Percentiles rank a stretch among this genome's conserved stretches.
phyloP scores from a whole-genome alignment of 78 protist species.

The Corallochytrium limacisporum region DNA sequence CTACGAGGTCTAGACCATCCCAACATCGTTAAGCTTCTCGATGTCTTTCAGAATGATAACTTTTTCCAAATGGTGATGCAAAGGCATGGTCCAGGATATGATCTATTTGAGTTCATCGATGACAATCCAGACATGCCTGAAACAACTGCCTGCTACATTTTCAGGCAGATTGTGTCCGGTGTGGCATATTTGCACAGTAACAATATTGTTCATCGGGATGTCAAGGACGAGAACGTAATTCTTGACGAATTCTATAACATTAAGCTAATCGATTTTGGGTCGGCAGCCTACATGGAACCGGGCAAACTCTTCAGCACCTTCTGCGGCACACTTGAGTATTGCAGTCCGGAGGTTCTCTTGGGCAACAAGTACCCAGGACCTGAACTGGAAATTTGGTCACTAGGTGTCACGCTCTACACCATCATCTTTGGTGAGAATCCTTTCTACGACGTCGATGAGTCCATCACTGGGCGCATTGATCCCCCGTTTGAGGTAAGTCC shows the following conservation, averaged over 20 bases:
- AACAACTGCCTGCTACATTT: not conserved
- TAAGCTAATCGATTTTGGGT: slow-evolving; percentile 34
- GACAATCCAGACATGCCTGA: not conserved
- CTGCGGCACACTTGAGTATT: slow-evolving; percentile 40
- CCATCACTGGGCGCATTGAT: not conserved
- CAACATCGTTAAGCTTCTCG: not conserved
- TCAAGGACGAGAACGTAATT: slow-evolving; percentile 15
- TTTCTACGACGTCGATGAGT: slow-evolving; percentile 1
- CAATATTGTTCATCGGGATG: slow-evolving; percentile 12
- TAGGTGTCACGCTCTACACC: slow-evolving; percentile 15
- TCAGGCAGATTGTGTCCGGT: slow-evolving; percentile 7
- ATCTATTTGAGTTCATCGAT: slow-evolving; percentile 5
- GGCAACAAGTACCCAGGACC: slow-evolving; percentile 18
- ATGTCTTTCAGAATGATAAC: not conserved
- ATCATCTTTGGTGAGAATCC: slow-evolving; percentile 9
- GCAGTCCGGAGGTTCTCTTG: slow-evolving; percentile 29
- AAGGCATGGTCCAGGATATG: not conserved
- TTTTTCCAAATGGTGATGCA: not conserved
- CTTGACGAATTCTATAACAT: not conserved
- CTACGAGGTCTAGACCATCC: not conserved
- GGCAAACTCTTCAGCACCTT: slow-evolving; percentile 17
- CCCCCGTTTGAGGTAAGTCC: not conserved
- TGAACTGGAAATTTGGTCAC: slow-evolving; percentile 14
- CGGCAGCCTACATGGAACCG: not conserved
- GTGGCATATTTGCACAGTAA: not conserved